Evolutionary conservation across 257 asterid genomes (phyloP).

Genomic region (Capsicum rhomboideum): DNA sequence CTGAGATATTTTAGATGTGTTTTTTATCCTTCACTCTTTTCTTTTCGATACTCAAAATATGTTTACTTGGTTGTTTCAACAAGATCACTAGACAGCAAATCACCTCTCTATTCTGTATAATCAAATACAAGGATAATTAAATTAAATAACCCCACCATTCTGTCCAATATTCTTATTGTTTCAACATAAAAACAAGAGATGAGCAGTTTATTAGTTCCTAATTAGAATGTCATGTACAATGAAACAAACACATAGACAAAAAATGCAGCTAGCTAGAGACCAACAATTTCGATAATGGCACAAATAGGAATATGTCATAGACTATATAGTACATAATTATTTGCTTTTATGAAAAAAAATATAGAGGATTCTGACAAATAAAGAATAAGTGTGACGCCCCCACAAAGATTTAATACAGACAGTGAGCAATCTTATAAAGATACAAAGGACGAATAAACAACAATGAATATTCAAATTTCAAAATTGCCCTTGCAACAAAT

Average conservation of each 20-base stretch:
- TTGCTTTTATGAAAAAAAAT: neutral
- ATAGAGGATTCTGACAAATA: slow-evolving; percentile 34
- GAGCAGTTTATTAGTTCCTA: neutral
- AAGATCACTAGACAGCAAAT: neutral
- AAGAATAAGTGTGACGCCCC: slow-evolving; percentile 43
- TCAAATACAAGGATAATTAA: neutral
- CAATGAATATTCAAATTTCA: slow-evolving; percentile 19
- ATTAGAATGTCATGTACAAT: neutral
- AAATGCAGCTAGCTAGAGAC: neutral
- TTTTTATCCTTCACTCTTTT: too few species aligned
- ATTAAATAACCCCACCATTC: neutral
- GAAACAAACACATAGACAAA: neutral
- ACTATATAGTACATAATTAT: slow-evolving; percentile 3
- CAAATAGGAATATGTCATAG: neutral
- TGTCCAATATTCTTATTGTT: neutral
- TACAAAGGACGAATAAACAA: slow-evolving; percentile 28
- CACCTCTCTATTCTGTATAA: neutral
- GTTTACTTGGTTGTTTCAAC: neutral
- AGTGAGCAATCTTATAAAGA: slow-evolving; percentile 51
- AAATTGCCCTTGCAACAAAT: slow-evolving; percentile 17
- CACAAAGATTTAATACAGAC: slow-evolving; percentile 56
- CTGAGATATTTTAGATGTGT: too few species aligned
- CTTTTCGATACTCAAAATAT: neutral
- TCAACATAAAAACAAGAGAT: neutral
- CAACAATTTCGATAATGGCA: neutral